Conservation (phyloP, 768 basidiomycete genomes). For the Rhizopogon vinicolor region DNA sequence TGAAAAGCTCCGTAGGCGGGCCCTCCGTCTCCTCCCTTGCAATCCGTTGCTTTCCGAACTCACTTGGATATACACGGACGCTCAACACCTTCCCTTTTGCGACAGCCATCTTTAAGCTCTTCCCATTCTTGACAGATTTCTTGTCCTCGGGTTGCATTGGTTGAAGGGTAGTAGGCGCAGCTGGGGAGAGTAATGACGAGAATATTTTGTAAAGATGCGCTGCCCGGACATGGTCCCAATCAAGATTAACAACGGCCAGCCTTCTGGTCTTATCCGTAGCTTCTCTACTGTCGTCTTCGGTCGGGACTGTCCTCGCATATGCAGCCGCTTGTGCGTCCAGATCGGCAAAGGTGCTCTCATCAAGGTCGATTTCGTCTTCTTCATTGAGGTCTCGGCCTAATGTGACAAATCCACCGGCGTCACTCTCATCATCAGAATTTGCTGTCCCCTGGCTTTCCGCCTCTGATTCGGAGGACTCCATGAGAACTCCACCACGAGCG, state of each 20-base stretch:
- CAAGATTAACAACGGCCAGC: constrained; percentile 90
- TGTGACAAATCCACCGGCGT: constrained; percentile 43
- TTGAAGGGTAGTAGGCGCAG: constrained; percentile 37
- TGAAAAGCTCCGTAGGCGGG: constrained; percentile 83
- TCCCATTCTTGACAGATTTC: constrained; percentile 8
- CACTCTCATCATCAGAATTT: constrained; percentile 41
- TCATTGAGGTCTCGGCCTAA: constrained; percentile 45
- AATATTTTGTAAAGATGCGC: constrained; percentile 89
- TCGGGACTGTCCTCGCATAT: constrained; percentile 45
- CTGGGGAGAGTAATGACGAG: constrained; percentile 73
- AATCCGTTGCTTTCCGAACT: constrained; percentile 89
- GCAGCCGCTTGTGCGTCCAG: constrained; percentile 71
- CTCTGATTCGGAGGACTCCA: constrained; percentile 64
- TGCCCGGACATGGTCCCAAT: constrained; percentile 96
- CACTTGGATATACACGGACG: constrained; percentile 86
- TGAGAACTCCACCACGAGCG: constrained; percentile 83
- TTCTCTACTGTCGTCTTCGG: constrained; percentile 35
- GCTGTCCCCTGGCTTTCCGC: constrained; percentile 9
- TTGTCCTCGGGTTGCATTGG: constrained; percentile 14
- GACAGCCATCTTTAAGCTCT: constrained; percentile 17
- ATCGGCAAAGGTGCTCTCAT: constrained; percentile 69
- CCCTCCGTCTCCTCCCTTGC: constrained; percentile 86
- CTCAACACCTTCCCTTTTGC: constrained; percentile 65
- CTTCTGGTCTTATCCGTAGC: constrained; percentile 53
- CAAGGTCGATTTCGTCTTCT: constrained; percentile 61